A percentile compares a stretch with the other conserved stretches of the same genome.
These are phyloP conservation scores for Fibroporia radiculosa DNA, from an alignment of 768 basidiomycete genomes.

Conservation along the genomic window DNA sequence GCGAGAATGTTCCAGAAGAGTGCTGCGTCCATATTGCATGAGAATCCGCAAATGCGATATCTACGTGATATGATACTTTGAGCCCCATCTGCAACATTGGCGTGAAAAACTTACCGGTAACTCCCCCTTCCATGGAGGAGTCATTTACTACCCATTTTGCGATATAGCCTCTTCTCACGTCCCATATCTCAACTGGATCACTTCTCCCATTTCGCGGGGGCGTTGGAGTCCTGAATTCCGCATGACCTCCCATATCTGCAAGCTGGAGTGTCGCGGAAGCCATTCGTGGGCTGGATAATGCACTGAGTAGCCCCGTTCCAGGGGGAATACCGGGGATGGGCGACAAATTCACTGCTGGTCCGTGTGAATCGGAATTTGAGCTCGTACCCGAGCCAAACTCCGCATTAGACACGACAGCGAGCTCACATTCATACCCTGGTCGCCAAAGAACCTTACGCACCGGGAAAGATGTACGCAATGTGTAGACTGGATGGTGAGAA, in stretches of 20 bases:
- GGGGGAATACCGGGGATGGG: background rate
- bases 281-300: conserved; percentile 17
- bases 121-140: conserved; percentile 59
- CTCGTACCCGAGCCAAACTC: conserved; percentile 36
- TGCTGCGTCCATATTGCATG: conserved; percentile 71
- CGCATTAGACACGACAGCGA: conserved; percentile 64
- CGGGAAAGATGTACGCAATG: conserved; percentile 66
- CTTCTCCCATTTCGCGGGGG: conserved; percentile 19
- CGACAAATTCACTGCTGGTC: background rate
- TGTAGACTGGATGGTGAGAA: conserved; percentile 57
- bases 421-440: conserved; percentile 66
- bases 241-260: conserved; percentile 3
- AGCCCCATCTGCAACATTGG: background rate
- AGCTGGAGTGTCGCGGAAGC: conserved; percentile 1
- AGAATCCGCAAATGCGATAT: conserved; percentile 60
- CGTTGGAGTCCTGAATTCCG: conserved; percentile 8
- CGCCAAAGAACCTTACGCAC: conserved; percentile 73
- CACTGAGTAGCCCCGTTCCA: conserved; percentile 2
- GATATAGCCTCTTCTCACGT: conserved; percentile 71
- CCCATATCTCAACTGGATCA: conserved; percentile 79
- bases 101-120: conserved; percentile 48
- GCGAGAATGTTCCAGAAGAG: conserved; percentile 69
- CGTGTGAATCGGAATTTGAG: conserved; percentile 17
- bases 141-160: conserved; percentile 75
- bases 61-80: conserved; percentile 26